These are phyloP conservation scores for Metarhizium album DNA, from an alignment of 2,329 filamentous ascomycete species.

Conservation along the genomic window DNA sequence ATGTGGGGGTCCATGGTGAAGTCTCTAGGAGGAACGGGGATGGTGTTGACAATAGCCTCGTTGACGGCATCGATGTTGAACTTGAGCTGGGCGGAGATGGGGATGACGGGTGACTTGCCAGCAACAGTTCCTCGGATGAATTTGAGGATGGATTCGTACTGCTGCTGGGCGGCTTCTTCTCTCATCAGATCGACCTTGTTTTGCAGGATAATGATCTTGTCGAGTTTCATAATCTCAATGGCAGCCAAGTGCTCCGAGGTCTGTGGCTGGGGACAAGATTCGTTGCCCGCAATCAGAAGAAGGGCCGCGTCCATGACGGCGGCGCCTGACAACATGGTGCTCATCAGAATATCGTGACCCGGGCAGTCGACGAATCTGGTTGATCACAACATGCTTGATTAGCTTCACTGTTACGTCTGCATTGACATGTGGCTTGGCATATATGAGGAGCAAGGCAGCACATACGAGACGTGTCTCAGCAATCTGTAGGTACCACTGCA, in stretches of 20 bases:
- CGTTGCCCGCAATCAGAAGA: constrained; percentile 93
- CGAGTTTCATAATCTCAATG: constrained; percentile 99
- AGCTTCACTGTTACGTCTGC: neutral
- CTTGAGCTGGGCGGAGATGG: constrained; percentile 94
- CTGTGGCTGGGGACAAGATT: constrained; percentile 95
- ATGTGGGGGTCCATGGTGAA: constrained; percentile 91
- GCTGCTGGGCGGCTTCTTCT: constrained; percentile 83
- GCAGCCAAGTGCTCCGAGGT: constrained; percentile 97
- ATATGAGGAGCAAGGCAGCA: constrained; percentile 12
- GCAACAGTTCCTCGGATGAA: constrained; percentile 97
- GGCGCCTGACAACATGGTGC: constrained; percentile 98
- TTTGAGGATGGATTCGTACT: constrained; percentile 95
- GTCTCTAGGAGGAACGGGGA: constrained; percentile 83
- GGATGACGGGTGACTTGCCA: constrained; percentile 88
- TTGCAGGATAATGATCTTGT: constrained; percentile 98
- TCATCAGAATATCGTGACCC: constrained; percentile 99
- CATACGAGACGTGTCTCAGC: constrained; percentile 84
- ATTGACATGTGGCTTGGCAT: no score
- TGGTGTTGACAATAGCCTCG: constrained; percentile 89
- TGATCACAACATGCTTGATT: neutral
- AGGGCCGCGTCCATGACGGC: constrained; percentile 99
- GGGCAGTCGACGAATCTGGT: constrained; percentile 91
- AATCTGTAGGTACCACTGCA: constrained; percentile 81
- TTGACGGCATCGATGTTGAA: constrained; percentile 99
- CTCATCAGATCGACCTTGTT: constrained; percentile 99